Evolutionary conservation across 2,329 filamentous ascomycete genomes (phyloP).

Genomic region (Fusarium citri): DNA sequence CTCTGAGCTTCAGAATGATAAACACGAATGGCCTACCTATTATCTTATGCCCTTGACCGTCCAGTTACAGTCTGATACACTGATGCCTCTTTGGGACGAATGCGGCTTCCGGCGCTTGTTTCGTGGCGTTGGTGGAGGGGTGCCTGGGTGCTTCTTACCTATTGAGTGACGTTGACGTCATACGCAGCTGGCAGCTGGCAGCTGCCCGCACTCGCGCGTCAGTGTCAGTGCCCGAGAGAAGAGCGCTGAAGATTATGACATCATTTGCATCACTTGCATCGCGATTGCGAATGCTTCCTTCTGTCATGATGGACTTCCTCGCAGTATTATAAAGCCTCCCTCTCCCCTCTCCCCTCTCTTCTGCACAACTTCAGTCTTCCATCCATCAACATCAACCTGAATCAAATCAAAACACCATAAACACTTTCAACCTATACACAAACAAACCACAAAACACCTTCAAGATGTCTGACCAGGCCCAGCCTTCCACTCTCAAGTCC

Average conservation of each 20-base stretch:
- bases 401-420: constrained; percentile 12
- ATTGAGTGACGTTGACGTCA: constrained; percentile 32
- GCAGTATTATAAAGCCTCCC: constrained; percentile 35
- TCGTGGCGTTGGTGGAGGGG: constrained; percentile 1
- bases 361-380: not conserved
- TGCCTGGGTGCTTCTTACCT: not conserved
- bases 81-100: not conserved
- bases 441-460: constrained; percentile 15
- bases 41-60: not conserved
- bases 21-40: not conserved
- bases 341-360: constrained; percentile 46
- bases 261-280: constrained; percentile 34
- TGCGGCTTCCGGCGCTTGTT: constrained; percentile 25
- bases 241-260: constrained; percentile 36
- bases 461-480: constrained; percentile 48
- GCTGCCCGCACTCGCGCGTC: constrained; percentile 22
- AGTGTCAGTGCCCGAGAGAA: constrained; percentile 1
- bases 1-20: not conserved
- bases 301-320: constrained; percentile 24
- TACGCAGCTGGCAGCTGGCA: not conserved
- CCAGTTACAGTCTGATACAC: not conserved
- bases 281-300: constrained; percentile 27
- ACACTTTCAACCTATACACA: constrained; percentile 3
- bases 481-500: constrained; percentile 81
- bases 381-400: constrained; percentile 16